These are phyloP conservation scores for Apiospora marii DNA, from an alignment of 2,329 filamentous ascomycete species.

Conservation along the genomic window DNA sequence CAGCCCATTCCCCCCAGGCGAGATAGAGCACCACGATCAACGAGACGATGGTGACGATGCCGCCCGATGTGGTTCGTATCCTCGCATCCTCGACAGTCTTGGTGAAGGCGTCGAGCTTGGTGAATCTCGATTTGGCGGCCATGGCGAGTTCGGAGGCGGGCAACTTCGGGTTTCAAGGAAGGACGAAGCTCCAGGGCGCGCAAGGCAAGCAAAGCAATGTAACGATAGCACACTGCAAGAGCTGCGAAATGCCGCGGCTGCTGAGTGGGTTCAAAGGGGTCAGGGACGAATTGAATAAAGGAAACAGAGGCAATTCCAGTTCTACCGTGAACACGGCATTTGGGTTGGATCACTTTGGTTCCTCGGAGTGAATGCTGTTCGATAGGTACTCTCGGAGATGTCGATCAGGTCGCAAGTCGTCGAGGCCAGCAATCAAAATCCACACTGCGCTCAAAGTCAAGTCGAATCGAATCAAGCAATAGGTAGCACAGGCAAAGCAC, in stretches of 20 bases:
- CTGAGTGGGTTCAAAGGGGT: conserved; percentile 21
- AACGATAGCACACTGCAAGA: background rate
- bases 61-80: conserved; percentile 93
- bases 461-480: background rate
- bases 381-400: background rate
- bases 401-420: background rate
- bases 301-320: conserved; percentile 22
- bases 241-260: conserved; percentile 22
- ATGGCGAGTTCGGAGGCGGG: conserved; percentile 55
- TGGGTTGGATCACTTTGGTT: background rate
- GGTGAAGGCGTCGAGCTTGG: conserved; percentile 96
- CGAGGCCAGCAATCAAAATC: conserved; percentile 6
- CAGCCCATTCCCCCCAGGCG: conserved; percentile 93
- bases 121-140: conserved; percentile 93
- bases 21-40: conserved; percentile 88
- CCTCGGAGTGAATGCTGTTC: background rate
- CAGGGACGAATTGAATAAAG: conserved; percentile 27
- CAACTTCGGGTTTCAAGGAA: background rate
- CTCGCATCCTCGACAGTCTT: conserved; percentile 99
- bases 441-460: background rate
- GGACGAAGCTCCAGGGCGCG: conserved; percentile 18
- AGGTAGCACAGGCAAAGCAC: background rate
- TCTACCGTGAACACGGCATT: conserved; percentile 24
- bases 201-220: background rate
- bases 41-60: conserved; percentile 91